phyloP scores from a whole-genome alignment of 768 basidiomycete species.

The Termitomyces eurrhizus region DNA sequence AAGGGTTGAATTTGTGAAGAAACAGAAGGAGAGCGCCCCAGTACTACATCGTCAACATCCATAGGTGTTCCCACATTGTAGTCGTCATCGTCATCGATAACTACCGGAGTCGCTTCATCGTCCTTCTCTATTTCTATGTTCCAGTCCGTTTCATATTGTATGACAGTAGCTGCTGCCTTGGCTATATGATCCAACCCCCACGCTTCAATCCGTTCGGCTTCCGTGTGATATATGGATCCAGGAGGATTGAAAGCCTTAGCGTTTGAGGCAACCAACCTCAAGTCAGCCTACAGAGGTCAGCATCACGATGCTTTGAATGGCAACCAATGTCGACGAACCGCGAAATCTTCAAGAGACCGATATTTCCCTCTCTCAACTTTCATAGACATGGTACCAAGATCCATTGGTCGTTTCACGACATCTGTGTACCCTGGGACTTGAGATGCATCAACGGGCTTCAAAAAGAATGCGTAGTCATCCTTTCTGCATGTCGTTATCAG shows the following conservation, averaged over 20 bases:
- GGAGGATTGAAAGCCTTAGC: slow-evolving; percentile 76
- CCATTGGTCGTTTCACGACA: slow-evolving; percentile 85
- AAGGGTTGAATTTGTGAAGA: slow-evolving; percentile 37
- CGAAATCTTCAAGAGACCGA: slow-evolving; percentile 75
- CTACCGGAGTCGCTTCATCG: slow-evolving; percentile 39
- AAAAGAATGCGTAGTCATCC: slow-evolving; percentile 84
- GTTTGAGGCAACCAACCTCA: slow-evolving; percentile 68
- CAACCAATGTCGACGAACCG: slow-evolving; percentile 39
- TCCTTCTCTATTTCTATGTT: slow-evolving; percentile 77
- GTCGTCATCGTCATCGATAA: slow-evolving; percentile 39
- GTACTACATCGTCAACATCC: slow-evolving; percentile 39
- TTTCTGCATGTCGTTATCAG: slow-evolving; percentile 43
- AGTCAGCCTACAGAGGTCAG: slow-evolving; percentile 47
- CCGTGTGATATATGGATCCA: slow-evolving; percentile 67
- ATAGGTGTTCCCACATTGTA: slow-evolving; percentile 34
- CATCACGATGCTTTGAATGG: slow-evolving; percentile 4
- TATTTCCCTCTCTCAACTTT: slow-evolving; percentile 80
- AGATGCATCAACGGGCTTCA: slow-evolving; percentile 58
- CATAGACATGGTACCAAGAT: slow-evolving; percentile 78
- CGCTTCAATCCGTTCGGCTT: slow-evolving; percentile 66
- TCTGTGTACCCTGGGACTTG: slow-evolving; percentile 62
- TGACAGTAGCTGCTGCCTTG: slow-evolving; percentile 67
- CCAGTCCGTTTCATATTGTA: slow-evolving; percentile 82
- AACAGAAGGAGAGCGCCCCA: slow-evolving; percentile 42
- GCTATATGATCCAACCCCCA: slow-evolving; percentile 75